Conservation (phyloP, 2,329 filamentous ascomycete species). For the Microsporum audouinii region DNA sequence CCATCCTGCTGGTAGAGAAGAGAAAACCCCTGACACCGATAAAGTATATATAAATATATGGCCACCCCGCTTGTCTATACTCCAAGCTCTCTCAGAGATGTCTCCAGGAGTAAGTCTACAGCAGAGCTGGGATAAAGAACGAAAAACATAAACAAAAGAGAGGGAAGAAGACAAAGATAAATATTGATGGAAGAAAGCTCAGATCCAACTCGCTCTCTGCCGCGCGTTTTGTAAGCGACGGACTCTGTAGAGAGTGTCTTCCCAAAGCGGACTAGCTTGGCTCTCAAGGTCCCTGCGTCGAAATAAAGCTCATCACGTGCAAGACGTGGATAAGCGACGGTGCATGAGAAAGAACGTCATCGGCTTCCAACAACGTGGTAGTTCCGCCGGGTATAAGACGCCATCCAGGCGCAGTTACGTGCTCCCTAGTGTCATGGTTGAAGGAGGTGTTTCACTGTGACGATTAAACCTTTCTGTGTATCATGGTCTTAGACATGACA, state of each 20-base stretch:
- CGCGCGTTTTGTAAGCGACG: slow-evolving; percentile 1
- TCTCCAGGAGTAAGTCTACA: background rate
- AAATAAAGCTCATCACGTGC: background rate
- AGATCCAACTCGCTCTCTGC: background rate
- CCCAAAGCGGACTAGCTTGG: background rate
- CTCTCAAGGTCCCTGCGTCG: background rate
- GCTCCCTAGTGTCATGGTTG: no score
- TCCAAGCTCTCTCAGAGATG: background rate
- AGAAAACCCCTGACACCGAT: background rate
- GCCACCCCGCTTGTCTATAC: background rate
- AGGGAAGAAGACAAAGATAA: background rate
- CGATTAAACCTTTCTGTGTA: no score
- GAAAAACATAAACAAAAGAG: background rate
- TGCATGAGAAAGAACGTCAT: no score
- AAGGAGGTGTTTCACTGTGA: no score
- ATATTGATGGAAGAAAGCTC: background rate
- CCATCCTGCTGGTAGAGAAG: slow-evolving; percentile 5
- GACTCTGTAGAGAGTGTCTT: background rate
- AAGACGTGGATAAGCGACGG: background rate
- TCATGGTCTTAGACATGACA: no score
- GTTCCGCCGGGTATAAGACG: no score
- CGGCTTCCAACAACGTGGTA: no score
- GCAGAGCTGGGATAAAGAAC: background rate
- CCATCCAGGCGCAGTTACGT: no score
- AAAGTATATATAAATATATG: background rate